phyloP scores from a whole-genome alignment of 2,329 filamentous ascomycete genomes.

The Sarocladium strictum region DNA sequence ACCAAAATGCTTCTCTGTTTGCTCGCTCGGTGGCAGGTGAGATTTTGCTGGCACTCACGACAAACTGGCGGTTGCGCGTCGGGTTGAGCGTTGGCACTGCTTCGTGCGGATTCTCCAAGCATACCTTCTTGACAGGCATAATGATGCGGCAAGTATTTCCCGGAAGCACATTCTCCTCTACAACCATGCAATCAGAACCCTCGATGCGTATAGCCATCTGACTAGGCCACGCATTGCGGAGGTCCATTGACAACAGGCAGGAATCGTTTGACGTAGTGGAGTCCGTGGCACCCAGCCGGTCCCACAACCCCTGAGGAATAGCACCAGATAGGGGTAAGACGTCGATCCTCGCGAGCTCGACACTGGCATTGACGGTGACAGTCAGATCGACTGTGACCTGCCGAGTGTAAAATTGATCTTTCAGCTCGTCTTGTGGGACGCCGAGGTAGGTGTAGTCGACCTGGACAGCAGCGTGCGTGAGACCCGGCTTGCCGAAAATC shows the following conservation, averaged over 20 bases:
- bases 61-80: constrained; percentile 82
- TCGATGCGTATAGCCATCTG: constrained; percentile 63
- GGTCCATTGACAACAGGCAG: constrained; percentile 74
- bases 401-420: constrained; percentile 74
- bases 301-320: constrained; percentile 58
- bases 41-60: constrained; percentile 75
- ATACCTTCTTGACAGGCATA: constrained; percentile 68
- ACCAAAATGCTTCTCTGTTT: constrained; percentile 85
- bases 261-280: constrained; percentile 51
- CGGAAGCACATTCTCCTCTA: constrained; percentile 55
- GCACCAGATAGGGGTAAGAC: constrained; percentile 65
- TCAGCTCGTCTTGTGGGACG: constrained; percentile 58
- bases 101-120: constrained; percentile 69
- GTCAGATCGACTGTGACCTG: constrained; percentile 76
- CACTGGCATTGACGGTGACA: constrained; percentile 85
- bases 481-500: constrained; percentile 77
- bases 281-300: constrained; percentile 30
- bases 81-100: constrained; percentile 76
- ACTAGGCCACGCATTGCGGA: constrained; percentile 86
- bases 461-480: constrained; percentile 73
- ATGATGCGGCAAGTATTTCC: constrained; percentile 69
- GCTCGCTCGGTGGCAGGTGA: constrained; percentile 73
- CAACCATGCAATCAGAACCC: constrained; percentile 40
- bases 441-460: constrained; percentile 85
- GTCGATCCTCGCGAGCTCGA: constrained; percentile 77